phyloP scores from a whole-genome alignment of 805 yeast species.

The Wickerhamomyces alni region DNA sequence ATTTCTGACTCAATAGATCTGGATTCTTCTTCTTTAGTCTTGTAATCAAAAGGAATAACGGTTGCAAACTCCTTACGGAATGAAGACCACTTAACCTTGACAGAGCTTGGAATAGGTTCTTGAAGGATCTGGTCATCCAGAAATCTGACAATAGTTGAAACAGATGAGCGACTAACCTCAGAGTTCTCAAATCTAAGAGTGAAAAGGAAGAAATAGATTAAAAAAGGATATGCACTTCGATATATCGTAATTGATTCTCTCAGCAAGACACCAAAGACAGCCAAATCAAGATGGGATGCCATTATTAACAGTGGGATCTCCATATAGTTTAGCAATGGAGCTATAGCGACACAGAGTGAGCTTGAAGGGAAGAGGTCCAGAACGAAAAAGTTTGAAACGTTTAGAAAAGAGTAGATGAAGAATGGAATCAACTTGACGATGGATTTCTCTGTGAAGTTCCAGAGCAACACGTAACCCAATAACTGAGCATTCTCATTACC shows the following conservation, averaged over 20 bases:
- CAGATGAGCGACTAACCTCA: conserved; percentile 21
- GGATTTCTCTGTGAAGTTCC: conserved; percentile 29
- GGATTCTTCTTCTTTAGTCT: no score
- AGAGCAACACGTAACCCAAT: conserved; percentile 30
- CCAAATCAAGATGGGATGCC: conserved; percentile 35
- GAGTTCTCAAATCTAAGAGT: conserved; percentile 31
- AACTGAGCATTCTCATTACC: conserved; percentile 37
- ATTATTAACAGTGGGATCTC: conserved; percentile 31
- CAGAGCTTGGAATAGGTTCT: background rate
- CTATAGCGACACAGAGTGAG: conserved; percentile 26
- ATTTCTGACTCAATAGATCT: no score
- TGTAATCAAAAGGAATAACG: background rate
- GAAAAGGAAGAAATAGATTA: conserved; percentile 32
- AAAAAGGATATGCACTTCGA: conserved; percentile 25
- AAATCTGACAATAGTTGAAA: conserved; percentile 10
- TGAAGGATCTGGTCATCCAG: conserved; percentile 1
- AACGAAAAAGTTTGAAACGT: conserved; percentile 27
- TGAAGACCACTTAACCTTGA: background rate
- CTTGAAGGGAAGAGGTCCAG: conserved; percentile 28
- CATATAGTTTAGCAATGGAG: conserved; percentile 31
- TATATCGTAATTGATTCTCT: conserved; percentile 21
- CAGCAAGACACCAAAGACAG: conserved; percentile 24
- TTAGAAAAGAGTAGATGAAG: conserved; percentile 35
- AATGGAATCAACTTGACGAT: conserved; percentile 34
- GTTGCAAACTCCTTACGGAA: background rate